Evolutionary conservation across 1,284 basidiomycete species (phyloP).

Genomic region (Phellinidium pouzarii): DNA sequence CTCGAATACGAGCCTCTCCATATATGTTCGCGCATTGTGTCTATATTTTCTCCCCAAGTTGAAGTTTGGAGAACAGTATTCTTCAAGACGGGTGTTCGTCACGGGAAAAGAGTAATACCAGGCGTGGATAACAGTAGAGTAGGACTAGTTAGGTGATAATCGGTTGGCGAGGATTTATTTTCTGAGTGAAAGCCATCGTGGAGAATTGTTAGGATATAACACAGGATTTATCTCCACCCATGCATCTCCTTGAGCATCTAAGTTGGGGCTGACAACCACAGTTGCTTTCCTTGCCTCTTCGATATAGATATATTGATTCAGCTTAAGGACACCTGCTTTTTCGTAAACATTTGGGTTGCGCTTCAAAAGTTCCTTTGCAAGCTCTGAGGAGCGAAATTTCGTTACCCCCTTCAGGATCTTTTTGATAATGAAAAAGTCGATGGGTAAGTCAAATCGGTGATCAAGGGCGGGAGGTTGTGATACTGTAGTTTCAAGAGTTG

Average conservation of each 20-base stretch:
- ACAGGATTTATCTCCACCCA: constrained; percentile 29
- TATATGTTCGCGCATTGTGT: constrained; percentile 1
- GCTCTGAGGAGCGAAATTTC: constrained; percentile 33
- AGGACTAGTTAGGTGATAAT: background rate
- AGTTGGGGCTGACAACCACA: constrained; percentile 31
- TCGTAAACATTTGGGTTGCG: constrained; percentile 33
- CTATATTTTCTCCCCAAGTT: constrained; percentile 4
- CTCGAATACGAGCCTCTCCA: background rate
- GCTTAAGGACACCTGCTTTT: constrained; percentile 36
- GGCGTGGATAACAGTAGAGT: constrained; percentile 1
- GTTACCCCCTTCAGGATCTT: constrained; percentile 26
- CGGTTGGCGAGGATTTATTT: too few relatives aligned
- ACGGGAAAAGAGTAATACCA: background rate
- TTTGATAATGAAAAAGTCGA: constrained; percentile 22
- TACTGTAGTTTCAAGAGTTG: background rate
- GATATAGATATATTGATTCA: constrained; percentile 42
- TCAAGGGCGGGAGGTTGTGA: constrained; percentile 17
- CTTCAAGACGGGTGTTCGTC: background rate
- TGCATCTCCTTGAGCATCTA: constrained; percentile 34
- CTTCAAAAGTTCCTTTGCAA: constrained; percentile 34
- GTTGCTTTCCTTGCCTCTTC: constrained; percentile 38
- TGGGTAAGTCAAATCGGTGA: constrained; percentile 1
- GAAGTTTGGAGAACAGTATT: background rate
- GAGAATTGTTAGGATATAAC: background rate
- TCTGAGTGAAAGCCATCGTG: too few relatives aligned